These are phyloP conservation scores for Hypoxylon sp. DNA, from an alignment of 2,329 filamentous ascomycete species.

Conservation along the genomic window DNA sequence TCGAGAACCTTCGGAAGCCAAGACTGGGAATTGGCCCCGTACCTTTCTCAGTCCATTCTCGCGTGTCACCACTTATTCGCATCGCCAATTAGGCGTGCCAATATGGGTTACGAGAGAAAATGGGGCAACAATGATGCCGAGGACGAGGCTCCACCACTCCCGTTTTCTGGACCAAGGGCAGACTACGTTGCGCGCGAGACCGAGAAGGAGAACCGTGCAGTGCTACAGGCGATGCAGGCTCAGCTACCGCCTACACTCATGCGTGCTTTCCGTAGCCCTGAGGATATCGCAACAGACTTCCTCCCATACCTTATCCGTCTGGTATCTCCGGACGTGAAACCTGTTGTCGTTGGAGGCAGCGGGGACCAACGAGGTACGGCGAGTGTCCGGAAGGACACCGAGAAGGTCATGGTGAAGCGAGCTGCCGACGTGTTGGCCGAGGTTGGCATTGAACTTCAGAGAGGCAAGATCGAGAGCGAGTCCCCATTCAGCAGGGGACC, in stretches of 20 bases:
- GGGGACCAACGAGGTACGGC: constrained; percentile 77
- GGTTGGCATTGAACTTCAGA: constrained; percentile 84
- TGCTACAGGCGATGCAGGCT: constrained; percentile 80
- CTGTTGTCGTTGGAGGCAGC: constrained; percentile 83
- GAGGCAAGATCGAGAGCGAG: constrained; percentile 82
- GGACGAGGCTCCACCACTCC: constrained; percentile 70
- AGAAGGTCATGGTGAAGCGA: constrained; percentile 83
- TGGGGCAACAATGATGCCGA: constrained; percentile 62
- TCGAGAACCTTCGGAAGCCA: constrained; percentile 84
- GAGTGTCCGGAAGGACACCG: constrained; percentile 88
- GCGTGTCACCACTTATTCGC: constrained; percentile 95
- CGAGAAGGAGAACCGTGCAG: constrained; percentile 81
- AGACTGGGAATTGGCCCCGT: constrained; percentile 92
- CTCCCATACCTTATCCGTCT: constrained; percentile 88
- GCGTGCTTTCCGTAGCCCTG: constrained; percentile 83
- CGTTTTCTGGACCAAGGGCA: constrained; percentile 86
- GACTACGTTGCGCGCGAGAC: constrained; percentile 87
- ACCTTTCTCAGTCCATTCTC: constrained; percentile 87
- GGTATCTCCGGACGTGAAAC: constrained; percentile 90
- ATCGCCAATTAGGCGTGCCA: constrained; percentile 70
- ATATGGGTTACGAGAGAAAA: constrained; percentile 60
- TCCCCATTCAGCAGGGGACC: constrained; percentile 70
- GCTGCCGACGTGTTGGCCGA: constrained; percentile 88
- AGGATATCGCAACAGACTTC: constrained; percentile 84
- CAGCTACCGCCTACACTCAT: constrained; percentile 79